phyloP scores from a whole-genome alignment of 805 yeast genomes.

The Candida nanaspora region DNA sequence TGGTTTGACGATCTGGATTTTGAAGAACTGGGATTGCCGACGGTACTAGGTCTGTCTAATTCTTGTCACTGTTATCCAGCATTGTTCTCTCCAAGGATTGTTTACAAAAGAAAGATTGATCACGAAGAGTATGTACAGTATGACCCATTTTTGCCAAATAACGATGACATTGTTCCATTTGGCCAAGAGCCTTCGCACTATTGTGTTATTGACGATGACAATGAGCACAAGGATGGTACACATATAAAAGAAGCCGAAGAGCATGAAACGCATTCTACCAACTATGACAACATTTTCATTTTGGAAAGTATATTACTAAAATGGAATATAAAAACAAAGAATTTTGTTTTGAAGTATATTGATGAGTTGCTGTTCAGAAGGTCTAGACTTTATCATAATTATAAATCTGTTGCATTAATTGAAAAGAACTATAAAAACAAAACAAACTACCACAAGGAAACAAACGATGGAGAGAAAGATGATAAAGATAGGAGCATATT shows the following conservation, averaged over 20 bases:
- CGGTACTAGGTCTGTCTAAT: slow-evolving; percentile 28
- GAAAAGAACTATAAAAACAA: not conserved
- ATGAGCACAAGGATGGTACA: not conserved
- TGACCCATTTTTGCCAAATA: slow-evolving; percentile 23
- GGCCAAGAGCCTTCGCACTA: slow-evolving; percentile 52
- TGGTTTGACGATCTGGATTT: slow-evolving; percentile 64
- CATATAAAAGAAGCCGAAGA: slow-evolving; percentile 2
- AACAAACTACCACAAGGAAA: not conserved
- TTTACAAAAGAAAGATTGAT: slow-evolving; percentile 56
- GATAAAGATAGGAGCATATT: slow-evolving; percentile 2
- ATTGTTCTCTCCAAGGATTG: slow-evolving; percentile 59
- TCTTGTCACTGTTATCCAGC: slow-evolving; percentile 51
- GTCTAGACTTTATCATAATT: slow-evolving; percentile 20
- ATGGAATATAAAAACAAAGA: slow-evolving; percentile 70
- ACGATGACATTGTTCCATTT: slow-evolving; percentile 52
- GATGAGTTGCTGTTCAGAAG: slow-evolving; percentile 39
- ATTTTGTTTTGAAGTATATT: slow-evolving; percentile 54
- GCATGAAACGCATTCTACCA: slow-evolving; percentile 7
- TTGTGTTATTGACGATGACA: slow-evolving; percentile 45
- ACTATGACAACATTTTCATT: slow-evolving; percentile 61
- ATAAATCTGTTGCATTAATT: not conserved
- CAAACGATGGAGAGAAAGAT: not conserved
- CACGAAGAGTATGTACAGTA: slow-evolving; percentile 27
- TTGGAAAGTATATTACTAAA: slow-evolving; percentile 66
- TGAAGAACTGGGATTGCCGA: slow-evolving; percentile 45